Percentiles rank a stretch among this genome's conserved stretches.
Evolutionary conservation across 2,329 filamentous ascomycete species (phyloP).

Genomic region (Neofusicoccum ribis): DNA sequence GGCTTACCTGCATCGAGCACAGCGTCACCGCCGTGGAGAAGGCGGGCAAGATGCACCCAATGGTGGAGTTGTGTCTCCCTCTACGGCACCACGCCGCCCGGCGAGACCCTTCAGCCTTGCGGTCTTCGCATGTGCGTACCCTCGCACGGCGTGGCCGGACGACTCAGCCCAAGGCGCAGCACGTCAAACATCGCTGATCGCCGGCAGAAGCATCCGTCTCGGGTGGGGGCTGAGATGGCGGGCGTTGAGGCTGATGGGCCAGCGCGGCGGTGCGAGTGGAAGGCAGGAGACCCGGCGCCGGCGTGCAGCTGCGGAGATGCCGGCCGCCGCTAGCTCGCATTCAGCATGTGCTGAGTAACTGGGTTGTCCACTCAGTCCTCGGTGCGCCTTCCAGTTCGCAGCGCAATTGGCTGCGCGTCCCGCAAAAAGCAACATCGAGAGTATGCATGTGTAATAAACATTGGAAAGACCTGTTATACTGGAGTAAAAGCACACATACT

Average conservation of each 20-base stretch:
- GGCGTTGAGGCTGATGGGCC: not conserved
- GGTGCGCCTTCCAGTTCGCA: not conserved
- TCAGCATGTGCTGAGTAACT: not conserved
- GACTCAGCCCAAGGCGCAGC: not conserved
- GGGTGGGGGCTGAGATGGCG: not conserved
- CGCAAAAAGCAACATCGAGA: not conserved
- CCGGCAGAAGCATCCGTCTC: not conserved
- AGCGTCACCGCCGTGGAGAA: constrained; percentile 7
- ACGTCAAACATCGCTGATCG: not conserved
- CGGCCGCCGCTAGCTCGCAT: not conserved
- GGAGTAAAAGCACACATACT: too few species aligned
- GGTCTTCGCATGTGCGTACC: not conserved
- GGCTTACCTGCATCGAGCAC: constrained; percentile 11
- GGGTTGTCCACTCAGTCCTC: not conserved
- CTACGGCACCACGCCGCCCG: not conserved
- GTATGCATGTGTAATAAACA: too few species aligned
- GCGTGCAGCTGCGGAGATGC: not conserved
- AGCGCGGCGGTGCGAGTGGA: too few species aligned
- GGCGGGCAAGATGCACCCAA: not conserved
- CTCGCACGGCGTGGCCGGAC: not conserved
- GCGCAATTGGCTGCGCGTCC: too few species aligned
- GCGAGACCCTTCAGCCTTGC: not conserved
- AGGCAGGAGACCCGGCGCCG: too few species aligned
- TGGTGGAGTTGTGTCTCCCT: not conserved
- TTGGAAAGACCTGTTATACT: too few species aligned